Percentiles rank a stretch among this genome's conserved stretches.
Evolutionary conservation across 176 grass and related monocot genomes (phyloP).

Genomic region (Carex scoparia): DNA sequence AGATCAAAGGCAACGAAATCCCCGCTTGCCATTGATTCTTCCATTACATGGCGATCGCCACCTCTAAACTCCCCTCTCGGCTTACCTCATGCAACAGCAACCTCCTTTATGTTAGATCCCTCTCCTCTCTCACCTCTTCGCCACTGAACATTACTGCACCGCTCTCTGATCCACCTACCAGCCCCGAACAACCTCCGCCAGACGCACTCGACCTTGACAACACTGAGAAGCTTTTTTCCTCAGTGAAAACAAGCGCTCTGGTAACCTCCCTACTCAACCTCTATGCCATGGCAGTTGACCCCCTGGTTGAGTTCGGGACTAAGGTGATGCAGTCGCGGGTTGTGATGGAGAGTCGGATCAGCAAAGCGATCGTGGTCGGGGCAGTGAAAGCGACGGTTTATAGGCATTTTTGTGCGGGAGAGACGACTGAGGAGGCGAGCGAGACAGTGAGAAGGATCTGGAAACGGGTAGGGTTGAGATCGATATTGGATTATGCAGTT

Average conservation of each 20-base stretch:
- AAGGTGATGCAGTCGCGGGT: constrained; percentile 37
- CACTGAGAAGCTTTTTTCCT: constrained; percentile 55
- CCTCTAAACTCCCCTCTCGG: constrained; percentile 3
- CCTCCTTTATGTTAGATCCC: constrained; percentile 35
- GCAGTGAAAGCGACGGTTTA: constrained; percentile 57
- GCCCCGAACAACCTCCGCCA: not conserved
- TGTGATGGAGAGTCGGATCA: constrained; percentile 29
- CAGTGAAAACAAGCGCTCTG: constrained; percentile 42
- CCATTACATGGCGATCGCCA: constrained; percentile 52
- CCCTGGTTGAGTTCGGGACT: constrained; percentile 50
- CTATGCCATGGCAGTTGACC: constrained; percentile 49
- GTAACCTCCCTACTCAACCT: constrained; percentile 56
- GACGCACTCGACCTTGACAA: constrained; percentile 42
- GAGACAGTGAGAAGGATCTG: constrained; percentile 45
- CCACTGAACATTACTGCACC: constrained; percentile 39
- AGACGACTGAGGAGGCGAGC: constrained; percentile 55
- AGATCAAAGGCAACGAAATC: not conserved
- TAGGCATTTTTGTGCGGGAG: constrained; percentile 71
- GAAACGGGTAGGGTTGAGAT: constrained; percentile 39
- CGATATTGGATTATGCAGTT: constrained; percentile 80
- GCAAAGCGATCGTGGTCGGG: constrained; percentile 13
- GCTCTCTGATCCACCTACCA: constrained; percentile 20
- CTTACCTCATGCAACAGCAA: constrained; percentile 33
- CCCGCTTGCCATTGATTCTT: not conserved
- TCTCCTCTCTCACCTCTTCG: constrained; percentile 28